Evolutionary conservation across 2,329 filamentous ascomycete species (phyloP), one percentile per base, ranked within the genome.

Genomic region (Botrytis pseudocinerea): DNA sequence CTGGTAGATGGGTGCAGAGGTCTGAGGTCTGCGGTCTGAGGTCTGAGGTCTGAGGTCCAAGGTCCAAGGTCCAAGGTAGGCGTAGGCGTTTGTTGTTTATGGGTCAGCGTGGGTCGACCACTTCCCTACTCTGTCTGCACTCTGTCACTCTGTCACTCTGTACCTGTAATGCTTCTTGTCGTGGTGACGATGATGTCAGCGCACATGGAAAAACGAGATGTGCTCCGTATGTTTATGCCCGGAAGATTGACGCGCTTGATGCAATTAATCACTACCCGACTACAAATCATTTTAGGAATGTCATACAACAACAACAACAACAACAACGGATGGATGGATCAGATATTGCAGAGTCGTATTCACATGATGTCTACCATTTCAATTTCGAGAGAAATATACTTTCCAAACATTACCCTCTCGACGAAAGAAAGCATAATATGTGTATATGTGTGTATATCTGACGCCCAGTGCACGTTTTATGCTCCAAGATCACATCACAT

Each of bases 181-280:
- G 14, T 54, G 51, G n/a, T 54, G 51, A 54, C 32, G n/a, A 20
- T 63, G 61, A 63, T 63, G 40, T 63, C 40, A 63, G 61, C 12
- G 40, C 25, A 63, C n/a, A 44, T 63, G 14, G 20, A 18, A 54
- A 54, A 28, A n/a, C 3, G 25, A n/a, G 48, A n/a, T 35, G 9
- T 20, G 25, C n/a, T 25, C 14, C 22, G 9, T 20, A 12, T 10
- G 9, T 35, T 35, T 20, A 59, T 59, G 35, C 57, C 57, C 57
- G 28, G 14, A 10, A 20, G 28, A 22, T 22, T 59, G 54, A 59
- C 35, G 1, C 54, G 35, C 14, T 59, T 16, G 54, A 59, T 59
- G 18, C 0, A 32, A 20, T 59, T 9, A 32, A 8, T 32, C 32
- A 32, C 32, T 22, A 32, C 28, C 54, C 28, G 10, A 28, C 16